These are phyloP conservation scores for Cladophialophora immunda DNA, from an alignment of 2,329 filamentous ascomycete genomes.

Conservation along the genomic window DNA sequence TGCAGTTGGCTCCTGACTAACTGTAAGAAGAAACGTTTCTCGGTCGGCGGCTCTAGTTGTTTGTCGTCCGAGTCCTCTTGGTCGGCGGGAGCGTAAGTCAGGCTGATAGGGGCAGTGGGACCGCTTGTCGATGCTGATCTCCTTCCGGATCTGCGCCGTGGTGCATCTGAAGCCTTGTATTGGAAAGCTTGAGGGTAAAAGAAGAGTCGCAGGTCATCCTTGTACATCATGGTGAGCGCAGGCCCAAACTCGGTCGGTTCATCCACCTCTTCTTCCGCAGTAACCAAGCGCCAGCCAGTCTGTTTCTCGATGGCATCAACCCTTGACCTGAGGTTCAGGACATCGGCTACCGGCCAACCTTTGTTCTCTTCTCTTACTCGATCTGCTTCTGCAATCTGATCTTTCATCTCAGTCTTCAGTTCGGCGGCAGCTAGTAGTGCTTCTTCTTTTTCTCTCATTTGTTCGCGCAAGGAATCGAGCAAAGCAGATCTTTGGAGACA, in stretches of 20 bases:
- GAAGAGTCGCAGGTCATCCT: conserved; percentile 51
- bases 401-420: conserved; percentile 73
- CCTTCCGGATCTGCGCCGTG: conserved; percentile 38
- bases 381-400: conserved; percentile 83
- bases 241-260: conserved; percentile 43
- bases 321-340: conserved; percentile 78
- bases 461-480: conserved; percentile 71
- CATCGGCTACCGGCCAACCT: conserved; percentile 86
- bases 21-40: conserved; percentile 53
- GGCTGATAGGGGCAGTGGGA: conserved; percentile 44
- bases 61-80: conserved; percentile 33
- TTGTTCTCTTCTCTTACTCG: conserved; percentile 85
- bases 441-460: conserved; percentile 73
- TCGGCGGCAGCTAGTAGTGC: conserved; percentile 69
- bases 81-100: conserved; percentile 45
- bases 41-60: conserved; percentile 44
- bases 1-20: conserved; percentile 49
- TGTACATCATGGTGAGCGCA: conserved; percentile 53
- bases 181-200: conserved; percentile 53
- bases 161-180: conserved; percentile 31
- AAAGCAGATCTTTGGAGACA: conserved; percentile 74
- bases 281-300: conserved; percentile 56
- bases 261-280: conserved; percentile 45
- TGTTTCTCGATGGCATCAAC: conserved; percentile 51
- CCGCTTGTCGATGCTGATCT: conserved; percentile 41